A percentile compares a stretch with the other conserved stretches of the same genome.
phyloP scores from a whole-genome alignment of 805 yeast species.

The Teunomyces gatunensis region DNA sequence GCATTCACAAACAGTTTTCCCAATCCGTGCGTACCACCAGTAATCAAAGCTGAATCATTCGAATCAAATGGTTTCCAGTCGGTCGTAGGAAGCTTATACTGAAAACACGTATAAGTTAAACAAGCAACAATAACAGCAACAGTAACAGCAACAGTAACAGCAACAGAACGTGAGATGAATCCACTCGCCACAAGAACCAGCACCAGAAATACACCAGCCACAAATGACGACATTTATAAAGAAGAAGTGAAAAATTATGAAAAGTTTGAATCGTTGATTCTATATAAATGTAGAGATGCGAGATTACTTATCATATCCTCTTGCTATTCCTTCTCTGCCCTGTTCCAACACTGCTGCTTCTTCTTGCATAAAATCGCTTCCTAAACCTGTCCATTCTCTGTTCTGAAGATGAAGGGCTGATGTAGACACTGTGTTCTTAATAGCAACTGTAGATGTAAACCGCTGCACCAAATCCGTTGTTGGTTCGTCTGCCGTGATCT shows the following conservation, averaged over 20 bases:
- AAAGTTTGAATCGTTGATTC: background rate
- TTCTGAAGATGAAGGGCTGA: slow-evolving; percentile 75
- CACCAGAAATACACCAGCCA: no score
- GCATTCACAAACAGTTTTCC: slow-evolving; percentile 39
- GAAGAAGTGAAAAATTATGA: no score
- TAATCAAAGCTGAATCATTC: slow-evolving; percentile 31
- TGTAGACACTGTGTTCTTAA: slow-evolving; percentile 81
- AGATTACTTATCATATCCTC: slow-evolving; percentile 76
- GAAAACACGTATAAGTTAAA: no score
- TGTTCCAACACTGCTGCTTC: slow-evolving; percentile 82
- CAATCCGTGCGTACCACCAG: slow-evolving; percentile 55
- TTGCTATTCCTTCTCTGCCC: slow-evolving; percentile 85
- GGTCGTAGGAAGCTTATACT: background rate
- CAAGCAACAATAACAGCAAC: no score
- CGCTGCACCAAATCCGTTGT: slow-evolving; percentile 47
- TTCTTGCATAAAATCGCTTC: slow-evolving; percentile 70
- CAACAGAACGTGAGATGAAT: no score
- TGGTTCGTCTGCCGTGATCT: slow-evolving; percentile 44
- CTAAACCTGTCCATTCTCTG: slow-evolving; percentile 85
- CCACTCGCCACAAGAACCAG: no score
- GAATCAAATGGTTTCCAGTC: slow-evolving; percentile 2
- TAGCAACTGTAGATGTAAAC: slow-evolving; percentile 57
- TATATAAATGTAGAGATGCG: no score
- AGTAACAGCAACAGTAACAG: no score
- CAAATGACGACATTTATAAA: no score